Evolutionary conservation across 352 stramenopile species (phyloP).

Genomic region (Phytophthora sansomeana): DNA sequence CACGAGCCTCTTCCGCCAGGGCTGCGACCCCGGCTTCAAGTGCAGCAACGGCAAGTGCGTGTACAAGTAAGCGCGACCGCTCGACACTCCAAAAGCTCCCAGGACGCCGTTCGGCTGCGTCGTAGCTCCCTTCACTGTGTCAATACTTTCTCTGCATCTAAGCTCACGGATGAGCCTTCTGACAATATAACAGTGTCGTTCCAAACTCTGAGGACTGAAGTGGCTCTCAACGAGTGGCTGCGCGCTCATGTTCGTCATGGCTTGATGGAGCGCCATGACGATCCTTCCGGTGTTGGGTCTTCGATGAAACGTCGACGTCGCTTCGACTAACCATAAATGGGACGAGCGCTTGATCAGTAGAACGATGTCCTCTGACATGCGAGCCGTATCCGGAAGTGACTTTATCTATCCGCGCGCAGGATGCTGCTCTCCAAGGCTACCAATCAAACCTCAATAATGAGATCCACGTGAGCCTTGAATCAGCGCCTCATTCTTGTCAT

Average conservation of each 20-base stretch:
- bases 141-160: constrained; percentile 8
- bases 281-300: constrained; percentile 3
- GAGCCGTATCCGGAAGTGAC: constrained; percentile 15
- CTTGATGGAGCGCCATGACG: background rate
- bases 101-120: constrained; percentile 6
- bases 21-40: constrained; percentile 38
- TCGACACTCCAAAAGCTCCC: constrained; percentile 8
- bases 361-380: background rate
- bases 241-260: background rate
- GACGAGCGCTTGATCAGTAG: too few species aligned
- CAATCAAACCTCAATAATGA: too few species aligned
- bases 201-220: background rate
- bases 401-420: background rate
- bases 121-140: constrained; percentile 10
- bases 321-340: too few species aligned
- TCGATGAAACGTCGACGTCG: too few species aligned
- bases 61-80: constrained; percentile 25
- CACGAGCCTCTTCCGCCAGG: constrained; percentile 28
- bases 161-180: constrained; percentile 9
- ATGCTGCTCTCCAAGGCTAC: too few species aligned
- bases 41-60: constrained; percentile 42
- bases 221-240: background rate
- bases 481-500: constrained; percentile 1
- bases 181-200: constrained; percentile 17
- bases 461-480: background rate